These are phyloP conservation scores for Yamadazyma blattariae DNA, from an alignment of 1,139 yeast genomes.

Conservation along the genomic window DNA sequence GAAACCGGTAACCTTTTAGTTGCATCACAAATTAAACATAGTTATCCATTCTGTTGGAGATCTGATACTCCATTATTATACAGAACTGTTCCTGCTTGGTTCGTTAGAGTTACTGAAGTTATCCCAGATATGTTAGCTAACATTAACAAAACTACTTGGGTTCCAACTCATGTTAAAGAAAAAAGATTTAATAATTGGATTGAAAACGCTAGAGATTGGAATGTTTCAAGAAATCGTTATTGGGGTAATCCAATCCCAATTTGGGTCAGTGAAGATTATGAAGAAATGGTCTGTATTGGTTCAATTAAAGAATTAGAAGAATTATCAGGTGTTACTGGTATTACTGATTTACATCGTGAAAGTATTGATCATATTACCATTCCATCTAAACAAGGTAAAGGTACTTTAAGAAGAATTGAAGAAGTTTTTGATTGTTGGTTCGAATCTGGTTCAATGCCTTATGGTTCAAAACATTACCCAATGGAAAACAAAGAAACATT, in stretches of 20 bases:
- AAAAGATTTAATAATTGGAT: conserved; percentile 98
- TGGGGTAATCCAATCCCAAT: conserved; percentile 99
- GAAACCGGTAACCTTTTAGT: conserved; percentile 73
- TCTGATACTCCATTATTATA: conserved; percentile 96
- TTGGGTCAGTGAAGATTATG: conserved; percentile 93
- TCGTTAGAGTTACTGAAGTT: conserved; percentile 82
- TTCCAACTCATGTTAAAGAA: conserved; percentile 84
- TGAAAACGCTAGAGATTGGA: conserved; percentile 98
- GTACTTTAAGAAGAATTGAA: conserved; percentile 82
- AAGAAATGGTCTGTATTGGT: conserved; percentile 91
- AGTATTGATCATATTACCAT: conserved; percentile 86
- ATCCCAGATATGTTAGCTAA: conserved; percentile 87
- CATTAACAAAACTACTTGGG: conserved; percentile 90
- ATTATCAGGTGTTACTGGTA: conserved; percentile 75
- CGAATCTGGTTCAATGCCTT: conserved; percentile 99
- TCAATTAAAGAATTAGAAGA: conserved; percentile 82
- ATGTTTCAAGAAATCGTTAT: conserved; percentile 94
- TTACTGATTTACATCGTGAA: conserved; percentile 93
- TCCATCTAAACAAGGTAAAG: conserved; percentile 91
- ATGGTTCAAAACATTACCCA: conserved; percentile 95
- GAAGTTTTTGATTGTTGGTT: conserved; percentile 99
- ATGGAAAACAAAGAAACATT: conserved; percentile 79
- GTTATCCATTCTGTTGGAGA: conserved; percentile 99
- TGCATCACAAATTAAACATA: conserved; percentile 84
- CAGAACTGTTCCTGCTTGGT: conserved; percentile 98